Conservation (phyloP, 768 basidiomycete genomes). For the Lentinula sp. region DNA sequence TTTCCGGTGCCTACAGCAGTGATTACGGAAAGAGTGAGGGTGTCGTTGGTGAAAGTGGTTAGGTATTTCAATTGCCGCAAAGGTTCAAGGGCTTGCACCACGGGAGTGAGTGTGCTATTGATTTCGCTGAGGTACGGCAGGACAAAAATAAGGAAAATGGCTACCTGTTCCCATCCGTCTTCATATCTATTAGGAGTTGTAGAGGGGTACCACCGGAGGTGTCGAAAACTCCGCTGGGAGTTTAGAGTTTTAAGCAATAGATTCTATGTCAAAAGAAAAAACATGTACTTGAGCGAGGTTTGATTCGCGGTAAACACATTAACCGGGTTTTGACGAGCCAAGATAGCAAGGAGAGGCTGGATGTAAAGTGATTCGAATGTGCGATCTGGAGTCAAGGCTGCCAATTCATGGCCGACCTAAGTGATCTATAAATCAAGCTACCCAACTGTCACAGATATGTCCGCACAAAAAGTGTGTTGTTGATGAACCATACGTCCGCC, state of each 20-base stretch:
- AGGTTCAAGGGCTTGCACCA: constrained; percentile 39
- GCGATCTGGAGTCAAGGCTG: constrained; percentile 33
- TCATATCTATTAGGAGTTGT: constrained; percentile 48
- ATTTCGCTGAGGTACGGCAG: constrained; percentile 4
- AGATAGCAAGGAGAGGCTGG: constrained; percentile 35
- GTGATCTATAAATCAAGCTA: no score
- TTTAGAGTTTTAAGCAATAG: not conserved
- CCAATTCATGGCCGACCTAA: constrained; percentile 41
- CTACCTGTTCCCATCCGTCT: constrained; percentile 42
- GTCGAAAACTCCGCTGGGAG: constrained; percentile 43
- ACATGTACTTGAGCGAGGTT: constrained; percentile 33
- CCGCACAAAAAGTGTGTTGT: constrained; percentile 37
- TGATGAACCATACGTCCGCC: constrained; percentile 45
- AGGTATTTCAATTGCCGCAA: constrained; percentile 37
- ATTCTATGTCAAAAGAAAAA: not conserved
- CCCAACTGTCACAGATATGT: not conserved
- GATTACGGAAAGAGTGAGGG: constrained; percentile 27
- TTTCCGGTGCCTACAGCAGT: constrained; percentile 48
- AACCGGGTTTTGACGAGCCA: constrained; percentile 35
- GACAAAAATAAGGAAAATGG: constrained; percentile 8
- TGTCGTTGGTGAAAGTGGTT: constrained; percentile 38
- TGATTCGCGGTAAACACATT: constrained; percentile 33
- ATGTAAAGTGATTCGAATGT: constrained; percentile 45
- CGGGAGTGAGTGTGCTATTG: constrained; percentile 35
- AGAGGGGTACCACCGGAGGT: constrained; percentile 32